Conservation (phyloP, 2,329 filamentous ascomycete genomes). For the Neonectria neomacrospora region DNA sequence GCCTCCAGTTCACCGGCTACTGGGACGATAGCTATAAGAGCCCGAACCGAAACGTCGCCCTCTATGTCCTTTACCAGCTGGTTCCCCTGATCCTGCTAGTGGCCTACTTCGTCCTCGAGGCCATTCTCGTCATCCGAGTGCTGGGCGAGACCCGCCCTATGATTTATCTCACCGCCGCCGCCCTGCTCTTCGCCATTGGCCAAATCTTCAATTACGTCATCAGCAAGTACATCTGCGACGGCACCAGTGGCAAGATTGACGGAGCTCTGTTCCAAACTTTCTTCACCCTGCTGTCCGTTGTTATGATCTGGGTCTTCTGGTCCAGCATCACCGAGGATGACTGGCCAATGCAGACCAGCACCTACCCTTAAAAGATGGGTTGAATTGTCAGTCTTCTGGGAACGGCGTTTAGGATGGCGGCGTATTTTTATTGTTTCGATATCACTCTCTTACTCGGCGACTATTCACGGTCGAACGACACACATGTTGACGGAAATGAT, state of each 20-base stretch:
- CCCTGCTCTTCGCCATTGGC: constrained; percentile 86
- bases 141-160: constrained; percentile 93
- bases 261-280: constrained; percentile 92
- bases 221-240: constrained; percentile 89
- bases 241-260: constrained; percentile 86
- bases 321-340: constrained; percentile 99
- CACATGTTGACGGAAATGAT: constrained; percentile 44
- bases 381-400: constrained; percentile 30
- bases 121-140: constrained; percentile 83
- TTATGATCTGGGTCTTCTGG: constrained; percentile 94
- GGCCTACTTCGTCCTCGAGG: constrained; percentile 85
- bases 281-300: constrained; percentile 87
- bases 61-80: constrained; percentile 95
- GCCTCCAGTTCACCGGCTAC: constrained; percentile 83
- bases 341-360: constrained; percentile 75
- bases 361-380: constrained; percentile 52
- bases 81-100: constrained; percentile 90
- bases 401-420: constrained; percentile 42
- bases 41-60: constrained; percentile 80
- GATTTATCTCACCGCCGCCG: constrained; percentile 82
- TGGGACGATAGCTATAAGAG: constrained; percentile 75
- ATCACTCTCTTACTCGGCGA: constrained; percentile 45
- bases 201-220: constrained; percentile 97
- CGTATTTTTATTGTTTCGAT: constrained; percentile 42
- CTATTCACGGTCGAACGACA: constrained; percentile 44